Base-by-base conservation (phyloP, 306 rosid genomes). In the Luffa acutangula region DNA sequence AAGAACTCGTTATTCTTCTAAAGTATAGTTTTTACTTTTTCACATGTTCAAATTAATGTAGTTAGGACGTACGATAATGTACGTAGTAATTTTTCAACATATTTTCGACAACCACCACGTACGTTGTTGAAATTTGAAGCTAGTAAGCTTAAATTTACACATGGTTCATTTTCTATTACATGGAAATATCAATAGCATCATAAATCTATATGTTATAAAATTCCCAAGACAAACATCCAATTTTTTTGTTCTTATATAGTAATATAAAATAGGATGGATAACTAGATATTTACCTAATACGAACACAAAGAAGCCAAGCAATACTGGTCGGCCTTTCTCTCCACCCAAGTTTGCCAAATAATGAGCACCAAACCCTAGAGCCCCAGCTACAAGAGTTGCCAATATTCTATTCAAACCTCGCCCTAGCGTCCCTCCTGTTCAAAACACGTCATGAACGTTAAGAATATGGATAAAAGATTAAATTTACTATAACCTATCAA, bases 321-420 rank as follows among this genome's bases (percentile, higher is more conserved):
- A 81, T 77, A 89, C 15, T 34, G 97, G 95, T 46, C 88, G 85
- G 85, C 85, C 95, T 75, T 59, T 86, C 25, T 83, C 76, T 73
- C 93, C 97, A 70, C 83, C 86, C 66, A 88, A 86, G 79, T 80
- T 78, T 4, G 95, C 92, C 31, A 92, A 84, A 76, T 89, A 90
- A 31, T 91, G 88, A 52, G 88, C 89, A 81, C 97, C 98, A 82
- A 92, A 78, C 31, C 97, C 98, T 79, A 92, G 83, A 70, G 89
- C 97, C 81, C 91, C 95, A 37, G 93, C 98, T 21, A 85, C n/a
- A 11, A 92, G 76, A 56, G 98, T 94, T 56, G 97, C 98, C 81
- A 81, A 83, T 46, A 89, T 91, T 88, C 98, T 91, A 82, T 94
- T 94, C 39, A 94, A 54, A 75, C 93, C 83, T 84, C 85, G 90